Evolutionary conservation across 345 rosid species (phyloP).

Genomic region (Combretum micranthum): DNA sequence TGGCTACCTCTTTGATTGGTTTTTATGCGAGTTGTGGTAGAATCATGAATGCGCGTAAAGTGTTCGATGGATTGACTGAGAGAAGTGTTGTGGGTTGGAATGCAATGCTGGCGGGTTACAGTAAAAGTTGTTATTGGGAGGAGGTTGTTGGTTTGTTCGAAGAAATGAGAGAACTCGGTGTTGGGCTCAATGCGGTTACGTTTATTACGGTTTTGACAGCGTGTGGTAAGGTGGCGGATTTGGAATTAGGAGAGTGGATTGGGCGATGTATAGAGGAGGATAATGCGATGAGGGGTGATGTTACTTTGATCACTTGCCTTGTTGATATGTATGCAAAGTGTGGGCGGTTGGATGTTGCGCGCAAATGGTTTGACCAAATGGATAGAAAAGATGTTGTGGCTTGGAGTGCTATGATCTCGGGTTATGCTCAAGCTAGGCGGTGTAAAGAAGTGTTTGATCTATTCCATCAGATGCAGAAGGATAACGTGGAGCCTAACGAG

Average conservation of each 20-base stretch:
- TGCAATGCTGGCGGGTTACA: conserved; percentile 33
- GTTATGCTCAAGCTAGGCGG: conserved; percentile 30
- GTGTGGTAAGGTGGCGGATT: conserved; percentile 33
- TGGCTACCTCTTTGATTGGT: conserved; percentile 21
- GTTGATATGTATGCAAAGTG: conserved; percentile 42
- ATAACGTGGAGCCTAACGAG: conserved; percentile 25
- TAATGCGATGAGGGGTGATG: conserved; percentile 20
- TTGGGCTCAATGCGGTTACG: conserved; percentile 23
- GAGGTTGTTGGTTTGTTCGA: conserved; percentile 24
- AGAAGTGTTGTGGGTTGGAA: conserved; percentile 38
- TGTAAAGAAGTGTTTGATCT: conserved; percentile 27
- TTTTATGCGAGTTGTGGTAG: conserved; percentile 20
- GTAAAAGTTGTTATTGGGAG: conserved; percentile 17
- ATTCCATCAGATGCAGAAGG: conserved; percentile 30
- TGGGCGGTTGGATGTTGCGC: conserved; percentile 27
- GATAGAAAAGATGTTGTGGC: conserved; percentile 22
- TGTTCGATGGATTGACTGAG: conserved; percentile 31
- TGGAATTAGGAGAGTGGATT: conserved; percentile 30
- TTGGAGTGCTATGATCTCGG: conserved; percentile 33
- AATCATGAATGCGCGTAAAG: conserved; percentile 18
- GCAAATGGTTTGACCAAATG: conserved; percentile 23
- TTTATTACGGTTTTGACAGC: conserved; percentile 32
- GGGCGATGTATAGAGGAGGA: conserved; percentile 23
- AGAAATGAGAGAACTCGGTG: conserved; percentile 20
- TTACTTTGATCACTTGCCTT: conserved; percentile 24